A percentile compares a stretch with the other conserved stretches of the same genome.
Conservation (phyloP, 1,284 basidiomycete species). For the Bondarzewia mesenterica region DNA sequence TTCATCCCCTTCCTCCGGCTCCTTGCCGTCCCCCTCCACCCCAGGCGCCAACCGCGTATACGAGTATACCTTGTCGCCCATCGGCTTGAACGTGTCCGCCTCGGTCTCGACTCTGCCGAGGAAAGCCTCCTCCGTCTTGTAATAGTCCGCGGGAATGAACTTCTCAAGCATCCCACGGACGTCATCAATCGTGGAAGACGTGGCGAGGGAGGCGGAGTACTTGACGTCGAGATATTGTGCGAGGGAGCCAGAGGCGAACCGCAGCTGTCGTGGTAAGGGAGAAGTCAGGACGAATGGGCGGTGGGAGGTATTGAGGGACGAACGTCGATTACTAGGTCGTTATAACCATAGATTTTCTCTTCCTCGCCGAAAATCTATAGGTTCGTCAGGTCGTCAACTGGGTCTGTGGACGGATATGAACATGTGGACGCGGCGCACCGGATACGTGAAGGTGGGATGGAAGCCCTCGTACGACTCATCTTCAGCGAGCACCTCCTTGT, state of each 20-base stretch:
- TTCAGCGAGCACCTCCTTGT: constrained; percentile 53
- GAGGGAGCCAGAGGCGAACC: constrained; percentile 84
- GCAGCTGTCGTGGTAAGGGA: constrained; percentile 39
- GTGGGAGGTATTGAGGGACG: constrained; percentile 20
- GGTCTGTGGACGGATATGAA: neutral
- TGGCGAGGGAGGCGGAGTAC: constrained; percentile 59
- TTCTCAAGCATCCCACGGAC: constrained; percentile 72
- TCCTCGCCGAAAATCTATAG: constrained; percentile 89
- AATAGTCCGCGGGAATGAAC: constrained; percentile 71
- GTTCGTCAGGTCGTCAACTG: constrained; percentile 1
- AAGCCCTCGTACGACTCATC: constrained; percentile 59
- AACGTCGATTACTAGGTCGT: constrained; percentile 76
- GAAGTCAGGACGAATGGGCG: constrained; percentile 1
- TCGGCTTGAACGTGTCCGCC: constrained; percentile 66
- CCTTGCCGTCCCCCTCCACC: constrained; percentile 7
- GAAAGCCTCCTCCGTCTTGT: constrained; percentile 60
- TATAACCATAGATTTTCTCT: constrained; percentile 95
- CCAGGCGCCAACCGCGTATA: constrained; percentile 54
- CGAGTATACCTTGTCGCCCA: constrained; percentile 68
- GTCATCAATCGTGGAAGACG: constrained; percentile 80
- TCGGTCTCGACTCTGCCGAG: constrained; percentile 65
- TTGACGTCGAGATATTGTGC: constrained; percentile 67
- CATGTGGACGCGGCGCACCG: constrained; percentile 37
- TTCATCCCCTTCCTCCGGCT: constrained; percentile 24
- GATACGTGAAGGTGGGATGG: constrained; percentile 83